Percentiles rank a stretch among this genome's conserved stretches.
Evolutionary conservation across 257 asterid species (phyloP).

Genomic region (Osmanthus fragrans): DNA sequence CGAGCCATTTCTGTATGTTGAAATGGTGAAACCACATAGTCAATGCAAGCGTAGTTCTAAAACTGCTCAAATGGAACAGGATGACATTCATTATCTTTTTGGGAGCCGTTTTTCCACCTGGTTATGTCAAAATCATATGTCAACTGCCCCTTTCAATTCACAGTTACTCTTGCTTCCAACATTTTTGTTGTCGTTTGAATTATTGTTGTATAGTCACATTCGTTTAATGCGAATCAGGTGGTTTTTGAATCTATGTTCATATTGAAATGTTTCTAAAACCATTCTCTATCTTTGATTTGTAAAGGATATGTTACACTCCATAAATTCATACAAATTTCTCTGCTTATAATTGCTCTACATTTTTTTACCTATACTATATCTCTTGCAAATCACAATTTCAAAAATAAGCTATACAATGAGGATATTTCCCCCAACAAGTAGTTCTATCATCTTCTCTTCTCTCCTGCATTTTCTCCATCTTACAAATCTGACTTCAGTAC

Average conservation of each 20-base stretch:
- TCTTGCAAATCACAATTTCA: no score
- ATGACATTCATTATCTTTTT: conserved; percentile 28
- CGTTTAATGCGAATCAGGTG: neutral
- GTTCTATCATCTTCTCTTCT: no score
- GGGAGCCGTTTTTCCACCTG: conserved; percentile 29
- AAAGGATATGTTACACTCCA: no score
- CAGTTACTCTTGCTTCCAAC: conserved; percentile 11
- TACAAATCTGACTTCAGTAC: neutral
- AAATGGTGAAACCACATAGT: no score
- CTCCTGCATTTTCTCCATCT: neutral
- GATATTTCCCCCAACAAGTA: no score
- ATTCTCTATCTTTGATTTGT: no score
- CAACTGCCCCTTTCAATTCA: conserved; percentile 14
- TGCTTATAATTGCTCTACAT: no score
- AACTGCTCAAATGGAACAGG: conserved; percentile 15
- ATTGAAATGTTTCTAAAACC: no score
- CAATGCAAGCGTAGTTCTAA: neutral
- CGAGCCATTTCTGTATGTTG: neutral
- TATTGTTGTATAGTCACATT: conserved; percentile 3
- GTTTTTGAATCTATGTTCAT: no score
- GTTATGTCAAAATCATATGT: conserved; percentile 21
- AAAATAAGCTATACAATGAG: no score
- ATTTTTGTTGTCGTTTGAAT: neutral
- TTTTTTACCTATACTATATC: no score
- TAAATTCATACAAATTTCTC: no score